phyloP scores from a whole-genome alignment of 2,329 filamentous ascomycete species.

The Daldinia sp. region DNA sequence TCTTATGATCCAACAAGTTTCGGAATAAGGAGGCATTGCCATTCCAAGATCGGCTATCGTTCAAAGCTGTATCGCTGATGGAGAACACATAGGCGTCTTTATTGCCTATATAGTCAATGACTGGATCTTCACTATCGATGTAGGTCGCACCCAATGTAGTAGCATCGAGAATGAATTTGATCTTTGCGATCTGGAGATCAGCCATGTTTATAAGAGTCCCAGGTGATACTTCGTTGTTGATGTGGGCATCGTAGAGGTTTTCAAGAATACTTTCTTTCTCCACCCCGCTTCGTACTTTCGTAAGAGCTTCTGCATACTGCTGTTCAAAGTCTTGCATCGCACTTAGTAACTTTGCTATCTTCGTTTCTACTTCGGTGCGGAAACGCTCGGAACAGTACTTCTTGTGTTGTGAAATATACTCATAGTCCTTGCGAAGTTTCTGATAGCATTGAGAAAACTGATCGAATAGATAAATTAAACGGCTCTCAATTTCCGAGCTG shows the following conservation, averaged over 20 bases:
- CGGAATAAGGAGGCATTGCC: background rate
- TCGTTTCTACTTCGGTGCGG: background rate
- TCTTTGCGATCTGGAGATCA: background rate
- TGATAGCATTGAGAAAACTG: background rate
- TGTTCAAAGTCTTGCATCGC: background rate
- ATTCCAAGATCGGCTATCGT: background rate
- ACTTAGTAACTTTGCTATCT: background rate
- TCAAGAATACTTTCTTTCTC: background rate
- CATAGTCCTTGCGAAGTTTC: background rate
- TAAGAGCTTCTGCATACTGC: background rate
- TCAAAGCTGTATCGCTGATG: background rate
- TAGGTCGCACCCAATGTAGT: background rate
- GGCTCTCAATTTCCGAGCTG: background rate
- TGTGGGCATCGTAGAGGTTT: background rate
- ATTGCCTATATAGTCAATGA: background rate
- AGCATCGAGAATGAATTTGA: constrained; percentile 4
- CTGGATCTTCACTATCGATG: background rate
- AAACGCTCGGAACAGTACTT: background rate
- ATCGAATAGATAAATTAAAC: background rate
- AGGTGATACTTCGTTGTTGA: background rate
- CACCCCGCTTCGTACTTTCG: background rate
- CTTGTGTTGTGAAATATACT: background rate
- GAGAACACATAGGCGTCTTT: background rate
- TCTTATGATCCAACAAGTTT: background rate
- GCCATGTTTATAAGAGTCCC: background rate